Percentiles rank a stretch among this genome's conserved stretches.
These are phyloP conservation scores for Moniliophthora roreri DNA, from an alignment of 1,284 basidiomycete species.

Conservation along the genomic window DNA sequence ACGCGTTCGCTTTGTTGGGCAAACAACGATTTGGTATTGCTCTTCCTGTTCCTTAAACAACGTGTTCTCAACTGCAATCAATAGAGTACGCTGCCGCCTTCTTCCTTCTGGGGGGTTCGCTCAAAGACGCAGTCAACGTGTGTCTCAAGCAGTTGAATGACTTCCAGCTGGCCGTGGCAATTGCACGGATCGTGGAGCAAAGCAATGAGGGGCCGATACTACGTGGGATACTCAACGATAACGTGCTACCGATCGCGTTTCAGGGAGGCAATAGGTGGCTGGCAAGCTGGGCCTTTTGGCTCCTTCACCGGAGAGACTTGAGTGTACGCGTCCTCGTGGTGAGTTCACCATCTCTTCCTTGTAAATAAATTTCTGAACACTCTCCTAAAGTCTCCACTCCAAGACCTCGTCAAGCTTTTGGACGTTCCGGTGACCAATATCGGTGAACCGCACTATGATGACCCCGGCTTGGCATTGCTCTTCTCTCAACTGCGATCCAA, in stretches of 20 bases:
- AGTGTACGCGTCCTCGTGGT: slow-evolving; percentile 85
- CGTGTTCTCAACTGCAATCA: slow-evolving; percentile 11
- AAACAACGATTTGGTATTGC: slow-evolving; percentile 88
- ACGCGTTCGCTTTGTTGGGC: slow-evolving; percentile 90
- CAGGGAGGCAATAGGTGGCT: slow-evolving; percentile 88
- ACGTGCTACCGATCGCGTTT: slow-evolving; percentile 85
- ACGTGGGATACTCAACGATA: slow-evolving; percentile 65
- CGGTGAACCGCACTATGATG: slow-evolving; percentile 88
- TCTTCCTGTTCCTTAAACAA: neutral
- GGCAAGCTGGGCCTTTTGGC: slow-evolving; percentile 97
- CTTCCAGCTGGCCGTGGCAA: slow-evolving; percentile 85
- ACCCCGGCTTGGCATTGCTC: slow-evolving; percentile 85
- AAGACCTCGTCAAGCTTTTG: slow-evolving; percentile 61
- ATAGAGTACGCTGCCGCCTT: slow-evolving; percentile 96
- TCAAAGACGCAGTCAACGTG: slow-evolving; percentile 92
- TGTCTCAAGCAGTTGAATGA: slow-evolving; percentile 89
- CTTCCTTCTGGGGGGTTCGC: slow-evolving; percentile 87
- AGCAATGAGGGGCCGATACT: slow-evolving; percentile 83
- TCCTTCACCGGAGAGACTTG: slow-evolving; percentile 81
- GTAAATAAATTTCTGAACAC: slow-evolving; percentile 2
- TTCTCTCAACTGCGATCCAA: slow-evolving; percentile 89
- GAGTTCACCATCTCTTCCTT: slow-evolving; percentile 22
- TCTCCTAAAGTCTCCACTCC: slow-evolving; percentile 66
- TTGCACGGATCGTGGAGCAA: slow-evolving; percentile 83
- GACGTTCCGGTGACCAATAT: slow-evolving; percentile 60